Evolutionary conservation across 2,329 filamentous ascomycete genomes (phyloP), one percentile per base, ranked within the genome.

Genomic region (Atkinsonella texensis): DNA sequence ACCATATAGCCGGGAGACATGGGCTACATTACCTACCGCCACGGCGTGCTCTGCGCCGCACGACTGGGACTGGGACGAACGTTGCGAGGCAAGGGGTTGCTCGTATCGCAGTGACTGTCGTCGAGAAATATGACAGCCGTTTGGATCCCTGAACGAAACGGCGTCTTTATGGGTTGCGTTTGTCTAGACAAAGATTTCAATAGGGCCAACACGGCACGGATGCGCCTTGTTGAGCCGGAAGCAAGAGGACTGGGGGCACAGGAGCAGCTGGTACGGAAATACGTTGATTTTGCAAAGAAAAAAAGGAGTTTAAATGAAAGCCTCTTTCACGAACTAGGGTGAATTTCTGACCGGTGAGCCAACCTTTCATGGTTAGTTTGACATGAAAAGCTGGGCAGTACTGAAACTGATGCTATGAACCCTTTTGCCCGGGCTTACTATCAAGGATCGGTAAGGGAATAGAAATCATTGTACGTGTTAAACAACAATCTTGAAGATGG

Each of bases 371-470:
- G 10, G 51, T 23, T 57, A 20, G 20, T 52, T 28, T 35, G 43
- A 5, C 45, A 50, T 39, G 50, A 51, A 12, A 18, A 49, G 20
- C 23, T 18, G 42, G 23, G 8, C 42, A 45, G 18, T 42, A 20
- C 23, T 33, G n/a, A 43, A 42, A 32, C n/a, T 20, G n/a, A 49
- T 32, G 12, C 10, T 11, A 3, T 40, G 13, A 61, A 66, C 64
- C 18, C 70, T 82, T 60, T 88, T 87, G 67, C 86, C 86, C 0
- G 75, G 85, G 1, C 85, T 85, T 13, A 68, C 83, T 40, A 79
- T 90, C 51, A 77, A 85, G 56, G 77, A 80, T 51, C 85, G 84
- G 56, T 80, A 84, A 54, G 84, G 84, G 18, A 85, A 90, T 59
- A 77, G 75, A n/a, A 3, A 64, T 90, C n/a, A 66, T 85, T 11